phyloP scores from a whole-genome alignment of 768 basidiomycete species.

The Nevesoporus exiguus region DNA sequence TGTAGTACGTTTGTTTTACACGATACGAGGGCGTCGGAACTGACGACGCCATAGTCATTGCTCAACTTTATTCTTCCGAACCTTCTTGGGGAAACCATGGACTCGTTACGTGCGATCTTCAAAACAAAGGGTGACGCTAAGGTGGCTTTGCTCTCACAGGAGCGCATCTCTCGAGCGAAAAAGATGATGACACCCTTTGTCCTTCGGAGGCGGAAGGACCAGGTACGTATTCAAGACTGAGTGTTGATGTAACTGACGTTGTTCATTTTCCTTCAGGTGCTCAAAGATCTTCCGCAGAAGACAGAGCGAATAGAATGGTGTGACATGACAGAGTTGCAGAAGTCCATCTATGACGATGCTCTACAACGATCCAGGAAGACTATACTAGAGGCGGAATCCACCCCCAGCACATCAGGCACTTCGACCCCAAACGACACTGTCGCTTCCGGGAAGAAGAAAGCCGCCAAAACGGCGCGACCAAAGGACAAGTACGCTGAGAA shows the following conservation, averaged over 20 bases:
- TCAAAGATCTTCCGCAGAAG: constrained; percentile 91
- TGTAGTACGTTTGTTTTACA: constrained; percentile 52
- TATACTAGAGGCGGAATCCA: constrained; percentile 47
- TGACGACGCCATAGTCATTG: constrained; percentile 60
- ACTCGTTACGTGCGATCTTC: constrained; percentile 88
- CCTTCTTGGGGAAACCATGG: constrained; percentile 75
- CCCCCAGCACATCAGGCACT: constrained; percentile 29
- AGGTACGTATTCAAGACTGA: constrained; percentile 44
- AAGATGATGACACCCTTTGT: constrained; percentile 99
- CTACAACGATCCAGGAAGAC: constrained; percentile 83
- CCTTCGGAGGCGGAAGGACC: constrained; percentile 92
- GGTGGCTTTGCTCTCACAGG: constrained; percentile 82
- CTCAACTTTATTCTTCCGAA: constrained; percentile 97
- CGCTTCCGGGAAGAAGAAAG: constrained; percentile 31
- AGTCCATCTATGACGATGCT: constrained; percentile 79
- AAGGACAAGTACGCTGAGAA: constrained; percentile 79
- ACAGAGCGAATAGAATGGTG: constrained; percentile 94
- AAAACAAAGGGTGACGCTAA: constrained; percentile 94
- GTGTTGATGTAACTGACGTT: background rate
- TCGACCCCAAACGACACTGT: constrained; percentile 26
- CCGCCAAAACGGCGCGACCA: constrained; percentile 37
- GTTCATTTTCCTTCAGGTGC: constrained; percentile 51
- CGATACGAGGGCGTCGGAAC: constrained; percentile 4
- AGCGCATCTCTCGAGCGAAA: constrained; percentile 92
- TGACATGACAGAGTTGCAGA: constrained; percentile 82